Evolutionary conservation across 495 filamentous ascomycete genomes (phyloP).

Genomic region (Penicillium parvum): DNA sequence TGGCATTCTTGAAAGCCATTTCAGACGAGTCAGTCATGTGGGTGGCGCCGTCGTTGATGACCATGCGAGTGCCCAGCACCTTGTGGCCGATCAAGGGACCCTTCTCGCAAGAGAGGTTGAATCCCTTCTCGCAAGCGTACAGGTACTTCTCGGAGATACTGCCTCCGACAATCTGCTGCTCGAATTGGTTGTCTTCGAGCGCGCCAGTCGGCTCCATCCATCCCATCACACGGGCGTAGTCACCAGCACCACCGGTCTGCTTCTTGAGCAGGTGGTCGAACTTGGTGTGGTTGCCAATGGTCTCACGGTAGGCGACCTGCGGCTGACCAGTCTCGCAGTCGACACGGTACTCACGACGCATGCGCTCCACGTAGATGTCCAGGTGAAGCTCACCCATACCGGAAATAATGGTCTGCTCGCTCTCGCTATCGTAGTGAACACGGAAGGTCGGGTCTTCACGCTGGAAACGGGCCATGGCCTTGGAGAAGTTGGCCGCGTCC

Average conservation of each 20-base stretch:
- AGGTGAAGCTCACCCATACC: slow-evolving; percentile 99
- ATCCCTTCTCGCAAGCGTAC: slow-evolving; percentile 93
- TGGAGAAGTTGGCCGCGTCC: slow-evolving; percentile 91
- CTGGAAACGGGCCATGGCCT: slow-evolving; percentile 98
- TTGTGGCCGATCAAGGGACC: slow-evolving; percentile 91
- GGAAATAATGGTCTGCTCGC: slow-evolving; percentile 92
- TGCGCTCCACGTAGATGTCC: slow-evolving; percentile 96
- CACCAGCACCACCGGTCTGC: slow-evolving; percentile 93
- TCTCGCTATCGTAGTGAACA: slow-evolving; percentile 84
- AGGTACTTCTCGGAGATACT: slow-evolving; percentile 95
- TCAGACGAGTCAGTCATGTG: slow-evolving; percentile 98
- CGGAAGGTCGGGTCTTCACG: slow-evolving; percentile 98
- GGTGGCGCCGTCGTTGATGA: slow-evolving; percentile 93
- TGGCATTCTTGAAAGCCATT: slow-evolving; percentile 96
- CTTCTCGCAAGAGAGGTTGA: slow-evolving; percentile 76
- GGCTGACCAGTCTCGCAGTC: slow-evolving; percentile 94
- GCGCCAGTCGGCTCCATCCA: slow-evolving; percentile 81
- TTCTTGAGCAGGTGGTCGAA: slow-evolving; percentile 96
- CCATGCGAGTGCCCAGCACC: slow-evolving; percentile 85
- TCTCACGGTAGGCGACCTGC: slow-evolving; percentile 97
- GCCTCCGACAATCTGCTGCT: slow-evolving; percentile 82
- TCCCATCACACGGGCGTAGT: slow-evolving; percentile 90
- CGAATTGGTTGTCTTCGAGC: slow-evolving; percentile 75
- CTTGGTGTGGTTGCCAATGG: slow-evolving; percentile 66
- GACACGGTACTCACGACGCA: slow-evolving; percentile 95